Percentiles rank a stretch among this genome's conserved stretches.
phyloP scores from a whole-genome alignment of 768 basidiomycete genomes.

The Russula compacta region DNA sequence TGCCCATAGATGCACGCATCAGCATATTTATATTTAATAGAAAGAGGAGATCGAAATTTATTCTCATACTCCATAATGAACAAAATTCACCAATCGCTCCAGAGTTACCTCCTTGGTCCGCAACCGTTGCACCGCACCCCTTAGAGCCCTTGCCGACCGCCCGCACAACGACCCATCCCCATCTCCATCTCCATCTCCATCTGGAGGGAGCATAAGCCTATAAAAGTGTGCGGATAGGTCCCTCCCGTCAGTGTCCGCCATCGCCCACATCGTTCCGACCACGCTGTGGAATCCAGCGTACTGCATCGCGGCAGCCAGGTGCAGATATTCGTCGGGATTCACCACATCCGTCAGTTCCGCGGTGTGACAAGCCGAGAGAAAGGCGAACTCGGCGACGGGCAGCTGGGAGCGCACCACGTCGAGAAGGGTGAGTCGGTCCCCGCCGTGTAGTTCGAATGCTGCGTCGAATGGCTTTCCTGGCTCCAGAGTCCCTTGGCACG shows the following conservation, averaged over 20 bases:
- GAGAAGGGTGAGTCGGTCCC: background rate
- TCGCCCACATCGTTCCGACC: constrained; percentile 15
- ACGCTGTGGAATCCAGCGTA: constrained; percentile 11
- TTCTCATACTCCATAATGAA: constrained; percentile 7
- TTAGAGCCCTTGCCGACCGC: background rate
- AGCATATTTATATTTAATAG: background rate
- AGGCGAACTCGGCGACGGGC: constrained; percentile 6
- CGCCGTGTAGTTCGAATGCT: background rate
- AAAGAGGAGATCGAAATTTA: background rate
- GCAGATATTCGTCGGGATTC: constrained; percentile 9
- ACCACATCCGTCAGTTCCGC: constrained; percentile 1
- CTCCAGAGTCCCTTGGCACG: constrained; percentile 6
- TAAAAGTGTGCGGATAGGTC: constrained; percentile 5
- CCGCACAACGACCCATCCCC: background rate
- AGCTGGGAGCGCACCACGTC: constrained; percentile 1
- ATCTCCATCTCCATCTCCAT: background rate
- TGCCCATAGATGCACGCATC: no score
- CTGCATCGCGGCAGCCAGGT: constrained; percentile 13
- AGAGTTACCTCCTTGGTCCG: background rate
- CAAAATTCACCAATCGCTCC: constrained; percentile 9
- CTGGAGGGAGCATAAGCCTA: constrained; percentile 1
- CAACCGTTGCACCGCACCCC: background rate
- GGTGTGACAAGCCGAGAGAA: constrained; percentile 11
- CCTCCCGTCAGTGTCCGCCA: constrained; percentile 13
- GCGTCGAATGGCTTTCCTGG: background rate